Conservation (phyloP, 352 stramenopile species). For the Phytophthora litchii region DNA sequence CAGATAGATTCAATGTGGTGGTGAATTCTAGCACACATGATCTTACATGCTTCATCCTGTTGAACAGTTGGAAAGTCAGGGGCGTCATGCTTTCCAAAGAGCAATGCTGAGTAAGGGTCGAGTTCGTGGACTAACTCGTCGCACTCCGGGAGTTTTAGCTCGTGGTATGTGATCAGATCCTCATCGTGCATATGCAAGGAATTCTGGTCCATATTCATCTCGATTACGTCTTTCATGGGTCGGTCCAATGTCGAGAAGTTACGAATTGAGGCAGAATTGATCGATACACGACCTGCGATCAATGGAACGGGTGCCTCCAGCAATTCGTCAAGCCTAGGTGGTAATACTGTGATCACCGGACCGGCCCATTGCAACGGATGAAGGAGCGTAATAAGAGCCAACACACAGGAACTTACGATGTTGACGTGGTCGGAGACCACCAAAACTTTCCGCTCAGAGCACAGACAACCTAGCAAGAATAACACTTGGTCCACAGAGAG, state of each 20-base stretch:
- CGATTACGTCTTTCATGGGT: constrained; percentile 74
- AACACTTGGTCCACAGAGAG: constrained; percentile 82
- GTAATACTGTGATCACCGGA: constrained; percentile 75
- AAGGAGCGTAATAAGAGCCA: constrained; percentile 75
- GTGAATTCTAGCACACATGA: constrained; percentile 68
- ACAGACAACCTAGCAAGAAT: constrained; percentile 76
- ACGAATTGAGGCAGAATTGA: constrained; percentile 44
- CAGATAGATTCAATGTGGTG: constrained; percentile 70
- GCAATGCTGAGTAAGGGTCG: constrained; percentile 46
- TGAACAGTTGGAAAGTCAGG: constrained; percentile 72
- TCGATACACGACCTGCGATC: constrained; percentile 77
- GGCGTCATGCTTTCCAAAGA: constrained; percentile 62
- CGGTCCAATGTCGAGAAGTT: constrained; percentile 64
- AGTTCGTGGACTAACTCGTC: constrained; percentile 79
- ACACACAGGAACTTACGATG: constrained; percentile 74
- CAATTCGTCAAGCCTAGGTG: constrained; percentile 69
- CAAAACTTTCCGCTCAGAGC: constrained; percentile 79
- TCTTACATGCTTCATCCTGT: constrained; percentile 74
- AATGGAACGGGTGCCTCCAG: constrained; percentile 79
- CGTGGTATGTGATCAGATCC: constrained; percentile 73
- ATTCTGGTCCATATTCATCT: constrained; percentile 87
- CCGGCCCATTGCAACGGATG: constrained; percentile 77
- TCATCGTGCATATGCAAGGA: constrained; percentile 79
- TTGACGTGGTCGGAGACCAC: constrained; percentile 80
- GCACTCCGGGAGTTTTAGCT: constrained; percentile 76